phyloP scores from a whole-genome alignment of 2,329 filamentous ascomycete genomes.

The Fusarium brachygibbosum region DNA sequence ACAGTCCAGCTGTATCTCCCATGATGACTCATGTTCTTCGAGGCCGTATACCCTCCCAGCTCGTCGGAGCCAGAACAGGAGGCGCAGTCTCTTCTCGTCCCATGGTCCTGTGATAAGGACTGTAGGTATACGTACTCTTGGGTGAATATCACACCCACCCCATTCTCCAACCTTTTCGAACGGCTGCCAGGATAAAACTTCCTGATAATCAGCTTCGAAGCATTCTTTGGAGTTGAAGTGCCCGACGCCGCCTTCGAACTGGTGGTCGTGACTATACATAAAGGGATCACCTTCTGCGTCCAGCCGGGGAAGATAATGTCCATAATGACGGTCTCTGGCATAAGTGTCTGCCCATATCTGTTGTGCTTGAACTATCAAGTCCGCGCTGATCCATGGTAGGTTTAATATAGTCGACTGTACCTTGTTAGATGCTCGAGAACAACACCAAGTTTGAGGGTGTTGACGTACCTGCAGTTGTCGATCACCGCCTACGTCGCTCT shows the following conservation, averaged over 20 bases:
- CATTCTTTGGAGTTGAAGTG: conserved; percentile 54
- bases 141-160: conserved; percentile 56
- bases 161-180: conserved; percentile 41
- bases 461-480: conserved; percentile 60
- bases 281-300: conserved; percentile 23
- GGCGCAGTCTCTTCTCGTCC: conserved; percentile 56
- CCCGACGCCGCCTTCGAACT: conserved; percentile 43
- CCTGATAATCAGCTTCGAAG: conserved; percentile 56
- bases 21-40: conserved; percentile 51
- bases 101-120: conserved; percentile 59
- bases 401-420: conserved; percentile 59
- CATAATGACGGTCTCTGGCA: conserved; percentile 53
- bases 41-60: conserved; percentile 53
- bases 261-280: conserved; percentile 30
- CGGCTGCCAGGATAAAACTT: conserved; percentile 44
- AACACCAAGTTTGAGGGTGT: background rate
- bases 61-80: conserved; percentile 62
- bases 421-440: conserved; percentile 17
- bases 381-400: conserved; percentile 60
- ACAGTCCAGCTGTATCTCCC: conserved; percentile 58
- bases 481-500: conserved; percentile 52
- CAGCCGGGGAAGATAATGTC: conserved; percentile 50
- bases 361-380: conserved; percentile 62
- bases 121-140: conserved; percentile 56
- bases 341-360: conserved; percentile 61